These are phyloP conservation scores for Gastrolobium villosum DNA, from an alignment of 306 rosid genomes.

Conservation along the genomic window DNA sequence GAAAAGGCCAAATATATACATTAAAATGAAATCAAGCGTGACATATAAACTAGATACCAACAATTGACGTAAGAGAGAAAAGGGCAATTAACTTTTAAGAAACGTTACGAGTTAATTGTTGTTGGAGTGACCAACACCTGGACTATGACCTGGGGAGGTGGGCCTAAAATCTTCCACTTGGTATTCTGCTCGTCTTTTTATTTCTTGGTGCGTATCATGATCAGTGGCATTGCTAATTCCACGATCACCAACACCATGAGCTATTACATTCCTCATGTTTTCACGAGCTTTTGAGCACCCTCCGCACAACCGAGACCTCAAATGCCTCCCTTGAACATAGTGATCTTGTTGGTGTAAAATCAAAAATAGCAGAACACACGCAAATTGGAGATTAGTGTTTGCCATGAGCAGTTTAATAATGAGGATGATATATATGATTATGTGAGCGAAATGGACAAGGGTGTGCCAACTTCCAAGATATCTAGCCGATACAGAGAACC, in stretches of 20 bases:
- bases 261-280: not conserved
- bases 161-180: conserved; percentile 52
- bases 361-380: conserved; percentile 51
- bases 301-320: conserved; percentile 39
- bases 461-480: not conserved
- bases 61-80: not conserved
- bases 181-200: conserved; percentile 1
- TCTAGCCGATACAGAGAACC: conserved; percentile 17
- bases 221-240: not conserved
- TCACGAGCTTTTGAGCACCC: conserved; percentile 9
- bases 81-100: not conserved
- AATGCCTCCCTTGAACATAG: conserved; percentile 60
- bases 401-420: conserved; percentile 47
- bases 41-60: not conserved
- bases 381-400: conserved; percentile 33
- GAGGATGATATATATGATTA: not conserved
- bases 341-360: conserved; percentile 51
- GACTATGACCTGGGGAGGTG: conserved; percentile 54
- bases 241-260: not conserved
- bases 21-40: not conserved
- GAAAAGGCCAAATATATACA: too few species aligned
- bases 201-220: not conserved
- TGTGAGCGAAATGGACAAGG: not conserved
- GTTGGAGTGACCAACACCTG: conserved; percentile 61
- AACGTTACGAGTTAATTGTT: conserved; percentile 25